These are phyloP conservation scores for Adenanthera pavonina DNA, from an alignment of 306 rosid genomes.

Conservation along the genomic window DNA sequence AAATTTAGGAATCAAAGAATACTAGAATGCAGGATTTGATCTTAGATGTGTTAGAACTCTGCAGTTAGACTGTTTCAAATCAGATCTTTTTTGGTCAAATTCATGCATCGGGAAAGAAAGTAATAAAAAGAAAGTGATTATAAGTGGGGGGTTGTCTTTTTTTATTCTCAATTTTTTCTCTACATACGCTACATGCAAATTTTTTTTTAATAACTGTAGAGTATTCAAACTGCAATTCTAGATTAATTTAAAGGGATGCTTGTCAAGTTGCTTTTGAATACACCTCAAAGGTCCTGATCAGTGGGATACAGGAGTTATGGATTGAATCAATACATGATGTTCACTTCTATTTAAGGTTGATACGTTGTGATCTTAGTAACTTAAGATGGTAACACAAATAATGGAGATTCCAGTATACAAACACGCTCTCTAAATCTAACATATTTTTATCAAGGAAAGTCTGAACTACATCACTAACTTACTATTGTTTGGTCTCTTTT, in stretches of 20 bases:
- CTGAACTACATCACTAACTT: background rate
- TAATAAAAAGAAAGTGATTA: too few relatives aligned
- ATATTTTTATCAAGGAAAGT: background rate
- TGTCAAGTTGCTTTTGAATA: background rate
- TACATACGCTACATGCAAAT: too few relatives aligned
- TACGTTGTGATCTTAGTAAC: too few relatives aligned
- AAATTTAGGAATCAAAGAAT: too few relatives aligned
- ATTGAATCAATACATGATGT: background rate
- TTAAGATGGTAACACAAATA: background rate
- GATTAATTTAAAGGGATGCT: background rate
- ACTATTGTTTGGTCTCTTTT: background rate
- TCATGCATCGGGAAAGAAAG: too few relatives aligned
- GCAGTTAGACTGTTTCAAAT: too few relatives aligned
- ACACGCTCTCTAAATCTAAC: background rate
- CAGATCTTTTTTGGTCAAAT: too few relatives aligned
- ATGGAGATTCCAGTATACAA: background rate
- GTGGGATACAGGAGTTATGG: background rate
- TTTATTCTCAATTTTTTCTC: too few relatives aligned
- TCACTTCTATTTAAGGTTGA: too few relatives aligned
- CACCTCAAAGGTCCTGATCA: background rate
- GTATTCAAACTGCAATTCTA: background rate
- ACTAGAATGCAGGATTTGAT: too few relatives aligned
- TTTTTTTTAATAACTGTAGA: background rate
- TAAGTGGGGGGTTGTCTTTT: too few relatives aligned
- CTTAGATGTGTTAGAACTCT: too few relatives aligned